Base-by-base conservation (phyloP, 164 flowering plant genomes). In the Piper betle region DNA sequence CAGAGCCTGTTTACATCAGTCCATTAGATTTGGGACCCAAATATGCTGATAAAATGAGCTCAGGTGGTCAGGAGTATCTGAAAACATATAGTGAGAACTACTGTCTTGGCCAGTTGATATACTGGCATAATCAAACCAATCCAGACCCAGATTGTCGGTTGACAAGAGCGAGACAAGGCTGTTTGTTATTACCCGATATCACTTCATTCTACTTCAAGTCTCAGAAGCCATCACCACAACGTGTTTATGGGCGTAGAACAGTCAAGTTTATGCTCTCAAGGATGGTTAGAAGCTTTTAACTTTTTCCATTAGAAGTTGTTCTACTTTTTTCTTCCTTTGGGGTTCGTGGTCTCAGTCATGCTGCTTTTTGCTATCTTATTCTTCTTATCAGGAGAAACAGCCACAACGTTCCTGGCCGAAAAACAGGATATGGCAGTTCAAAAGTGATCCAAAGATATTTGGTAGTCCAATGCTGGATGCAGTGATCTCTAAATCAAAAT, bases 381-480 rank as follows among this genome's bases (percentile, higher is more conserved):
- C 46, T 42, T 19, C 39, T 43, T 55, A 52, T 8, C 91, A 94
- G 99, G 97, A 88, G 68, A 91, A 81, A 72, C 89, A 83, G 64
- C 82, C 96, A 8, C 97, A 88, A 71, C 83, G 84, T 73, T 74
- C 87, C 4, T 94, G 99, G 99, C 93, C 96, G 5, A 82, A 84
- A 63, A 91, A 91, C 55, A 76, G 74, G 17, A 87, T 91, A 68
- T 94, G 97, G 99, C 71, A 86, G 19, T 91, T 88, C 69, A 80
- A 82, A 68, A 80, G 70, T 48, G 57, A 66, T 43, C 75, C 75
- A 15, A 79, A 57, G 62, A 68, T 91, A 39, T 61, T 88, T 60
- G 99, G 96, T 59, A 94, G 96, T 68, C 99, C 99, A 2, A 94
- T 88, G 96, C 65, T 94, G 5, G 99, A 94, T 66, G 78, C 87